Percentiles rank a stretch among this genome's conserved stretches.
Conservation (phyloP, 345 rosid genomes). For the Trapa incisa region DNA sequence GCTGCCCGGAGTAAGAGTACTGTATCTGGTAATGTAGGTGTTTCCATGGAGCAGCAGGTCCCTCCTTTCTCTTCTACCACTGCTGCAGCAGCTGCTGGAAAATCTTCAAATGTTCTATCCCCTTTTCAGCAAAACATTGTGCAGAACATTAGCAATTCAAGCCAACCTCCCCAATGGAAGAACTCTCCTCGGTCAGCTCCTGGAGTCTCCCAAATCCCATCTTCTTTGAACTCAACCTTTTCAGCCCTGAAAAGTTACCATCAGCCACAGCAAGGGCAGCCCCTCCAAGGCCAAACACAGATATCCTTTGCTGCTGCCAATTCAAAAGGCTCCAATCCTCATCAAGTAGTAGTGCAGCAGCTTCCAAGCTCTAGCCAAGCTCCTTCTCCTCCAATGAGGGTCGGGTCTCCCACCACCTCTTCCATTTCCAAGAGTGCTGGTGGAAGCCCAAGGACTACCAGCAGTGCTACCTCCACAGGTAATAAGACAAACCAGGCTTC, state of each 20-base stretch:
- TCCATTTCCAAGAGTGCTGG: constrained; percentile 75
- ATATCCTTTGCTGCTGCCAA: constrained; percentile 74
- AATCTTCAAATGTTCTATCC: constrained; percentile 45
- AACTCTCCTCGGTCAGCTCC: constrained; percentile 48
- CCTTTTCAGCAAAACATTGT: constrained; percentile 63
- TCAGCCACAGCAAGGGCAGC: constrained; percentile 17
- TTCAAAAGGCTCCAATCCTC: constrained; percentile 32
- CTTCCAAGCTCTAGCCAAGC: constrained; percentile 39
- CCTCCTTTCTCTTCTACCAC: constrained; percentile 41
- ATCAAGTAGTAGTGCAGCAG: constrained; percentile 48
- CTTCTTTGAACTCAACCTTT: constrained; percentile 37
- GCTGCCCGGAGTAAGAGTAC: constrained; percentile 59
- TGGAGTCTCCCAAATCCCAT: constrained; percentile 38
- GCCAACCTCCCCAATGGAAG: constrained; percentile 83
- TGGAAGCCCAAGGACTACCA: constrained; percentile 71
- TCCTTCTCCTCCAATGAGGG: constrained; percentile 48
- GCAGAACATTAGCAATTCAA: constrained; percentile 47
- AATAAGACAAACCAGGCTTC: constrained; percentile 68
- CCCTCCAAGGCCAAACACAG: constrained; percentile 1
- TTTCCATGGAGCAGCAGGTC: constrained; percentile 57
- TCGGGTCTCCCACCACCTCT: constrained; percentile 74
- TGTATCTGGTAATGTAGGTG: constrained; percentile 46
- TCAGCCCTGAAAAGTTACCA: constrained; percentile 44
- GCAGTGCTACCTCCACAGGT: constrained; percentile 39
- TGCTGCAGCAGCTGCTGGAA: constrained; percentile 12